These are phyloP conservation scores for Candida namnaoensis DNA, from an alignment of 805 yeast genomes.

Conservation along the genomic window DNA sequence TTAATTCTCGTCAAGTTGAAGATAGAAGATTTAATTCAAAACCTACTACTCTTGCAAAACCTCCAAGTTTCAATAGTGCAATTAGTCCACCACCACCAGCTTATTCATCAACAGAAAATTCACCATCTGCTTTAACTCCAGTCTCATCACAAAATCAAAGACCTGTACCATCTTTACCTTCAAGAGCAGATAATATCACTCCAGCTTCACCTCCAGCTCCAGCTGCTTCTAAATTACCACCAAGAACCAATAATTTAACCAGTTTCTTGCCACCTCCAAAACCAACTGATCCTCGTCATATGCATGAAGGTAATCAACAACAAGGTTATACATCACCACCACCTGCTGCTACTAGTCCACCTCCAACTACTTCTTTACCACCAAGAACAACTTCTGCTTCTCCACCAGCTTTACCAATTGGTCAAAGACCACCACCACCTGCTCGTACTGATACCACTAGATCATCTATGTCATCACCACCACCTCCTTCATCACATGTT, in stretches of 20 bases:
- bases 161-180: background rate
- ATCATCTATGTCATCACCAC: too few relatives aligned
- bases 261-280: background rate
- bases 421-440: slow-evolving; percentile 3
- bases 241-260: background rate
- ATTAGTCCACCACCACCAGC: slow-evolving; percentile 14
- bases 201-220: background rate
- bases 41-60: slow-evolving; percentile 11
- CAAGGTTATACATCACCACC: background rate
- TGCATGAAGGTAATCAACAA: too few relatives aligned
- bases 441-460: background rate
- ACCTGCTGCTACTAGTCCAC: background rate
- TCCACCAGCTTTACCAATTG: background rate
- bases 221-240: background rate
- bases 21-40: slow-evolving; percentile 5
- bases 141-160: slow-evolving; percentile 8
- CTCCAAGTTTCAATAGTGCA: too few relatives aligned
- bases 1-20: slow-evolving; percentile 12
- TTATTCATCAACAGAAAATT: slow-evolving; percentile 22
- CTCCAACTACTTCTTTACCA: background rate
- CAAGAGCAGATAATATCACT: background rate
- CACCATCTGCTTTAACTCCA: too few relatives aligned
- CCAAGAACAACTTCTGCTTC: background rate
- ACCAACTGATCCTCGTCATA: background rate
- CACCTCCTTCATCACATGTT: background rate